Conservation (phyloP, 257 asterid species). For the Marsdenia floribunda region DNA sequence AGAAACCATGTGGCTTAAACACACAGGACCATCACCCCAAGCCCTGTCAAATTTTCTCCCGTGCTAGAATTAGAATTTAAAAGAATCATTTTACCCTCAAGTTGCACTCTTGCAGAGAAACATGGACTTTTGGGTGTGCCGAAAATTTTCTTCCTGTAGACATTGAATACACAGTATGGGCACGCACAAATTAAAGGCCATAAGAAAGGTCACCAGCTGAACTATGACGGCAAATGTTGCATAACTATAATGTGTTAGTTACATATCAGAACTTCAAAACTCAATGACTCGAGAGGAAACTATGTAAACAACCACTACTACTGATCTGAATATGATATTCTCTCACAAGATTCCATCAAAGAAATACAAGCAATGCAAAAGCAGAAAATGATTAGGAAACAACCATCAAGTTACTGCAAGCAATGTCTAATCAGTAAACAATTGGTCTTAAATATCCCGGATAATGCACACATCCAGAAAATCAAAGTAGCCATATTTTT, state of each 20-base stretch:
- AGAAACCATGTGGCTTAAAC: conserved; percentile 1
- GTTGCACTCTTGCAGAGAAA: not conserved
- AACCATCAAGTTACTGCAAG: not conserved
- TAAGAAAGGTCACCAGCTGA: not conserved
- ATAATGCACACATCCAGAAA: not conserved
- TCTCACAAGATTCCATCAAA: not conserved
- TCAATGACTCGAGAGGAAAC: not conserved
- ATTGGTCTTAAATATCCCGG: not conserved
- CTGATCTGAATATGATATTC: not conserved
- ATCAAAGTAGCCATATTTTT: not conserved
- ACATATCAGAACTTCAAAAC: not conserved
- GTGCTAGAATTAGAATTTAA: too few species aligned
- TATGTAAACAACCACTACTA: not conserved
- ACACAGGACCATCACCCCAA: not conserved
- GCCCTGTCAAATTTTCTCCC: not conserved
- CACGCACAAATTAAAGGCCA: not conserved
- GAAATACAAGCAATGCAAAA: not conserved
- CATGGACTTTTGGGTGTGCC: not conserved
- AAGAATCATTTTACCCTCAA: not conserved
- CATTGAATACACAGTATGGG: not conserved
- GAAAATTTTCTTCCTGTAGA: not conserved
- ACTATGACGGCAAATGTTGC: not conserved
- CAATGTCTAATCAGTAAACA: not conserved
- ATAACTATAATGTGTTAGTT: not conserved
- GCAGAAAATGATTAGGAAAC: not conserved